Conservation (phyloP, 2,329 filamentous ascomycete genomes). For the Triangularia setosa region DNA sequence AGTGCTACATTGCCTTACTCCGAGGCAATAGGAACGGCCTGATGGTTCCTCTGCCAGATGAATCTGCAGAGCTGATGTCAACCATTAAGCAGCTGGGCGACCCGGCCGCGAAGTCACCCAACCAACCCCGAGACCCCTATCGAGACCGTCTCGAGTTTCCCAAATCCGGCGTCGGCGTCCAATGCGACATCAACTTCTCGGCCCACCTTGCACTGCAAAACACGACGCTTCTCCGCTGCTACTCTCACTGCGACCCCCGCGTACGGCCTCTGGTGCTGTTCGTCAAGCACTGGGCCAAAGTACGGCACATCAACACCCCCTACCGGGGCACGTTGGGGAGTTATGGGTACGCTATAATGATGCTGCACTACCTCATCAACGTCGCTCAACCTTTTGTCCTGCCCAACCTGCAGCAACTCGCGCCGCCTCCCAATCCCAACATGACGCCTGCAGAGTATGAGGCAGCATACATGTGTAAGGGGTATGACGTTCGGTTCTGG, state of each 20-base stretch:
- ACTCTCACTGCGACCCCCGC: constrained; percentile 72
- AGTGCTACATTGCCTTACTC: constrained; percentile 49
- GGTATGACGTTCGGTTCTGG: constrained; percentile 73
- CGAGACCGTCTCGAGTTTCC: constrained; percentile 70
- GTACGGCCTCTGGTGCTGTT: constrained; percentile 78
- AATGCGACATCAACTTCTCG: constrained; percentile 90
- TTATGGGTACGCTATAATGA: constrained; percentile 90
- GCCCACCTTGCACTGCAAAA: constrained; percentile 81
- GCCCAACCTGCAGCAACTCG: constrained; percentile 71
- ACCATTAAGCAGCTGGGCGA: constrained; percentile 45
- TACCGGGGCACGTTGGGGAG: constrained; percentile 84
- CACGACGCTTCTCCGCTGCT: constrained; percentile 76
- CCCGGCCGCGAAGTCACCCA: constrained; percentile 47
- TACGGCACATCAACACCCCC: constrained; percentile 77
- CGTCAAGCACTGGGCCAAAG: constrained; percentile 87
- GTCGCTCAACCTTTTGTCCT: constrained; percentile 75
- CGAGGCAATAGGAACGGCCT: constrained; percentile 33
- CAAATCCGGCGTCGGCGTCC: constrained; percentile 71
- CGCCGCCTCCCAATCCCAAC: constrained; percentile 39
- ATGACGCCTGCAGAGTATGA: constrained; percentile 37
- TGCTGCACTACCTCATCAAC: constrained; percentile 85
- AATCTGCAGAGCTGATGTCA: constrained; percentile 35
- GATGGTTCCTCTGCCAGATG: constrained; percentile 37
- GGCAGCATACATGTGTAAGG: constrained; percentile 51
- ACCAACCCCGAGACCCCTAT: constrained; percentile 52